Base-by-base conservation (phyloP, 768 basidiomycete genomes). In the Mrakia gelida region DNA sequence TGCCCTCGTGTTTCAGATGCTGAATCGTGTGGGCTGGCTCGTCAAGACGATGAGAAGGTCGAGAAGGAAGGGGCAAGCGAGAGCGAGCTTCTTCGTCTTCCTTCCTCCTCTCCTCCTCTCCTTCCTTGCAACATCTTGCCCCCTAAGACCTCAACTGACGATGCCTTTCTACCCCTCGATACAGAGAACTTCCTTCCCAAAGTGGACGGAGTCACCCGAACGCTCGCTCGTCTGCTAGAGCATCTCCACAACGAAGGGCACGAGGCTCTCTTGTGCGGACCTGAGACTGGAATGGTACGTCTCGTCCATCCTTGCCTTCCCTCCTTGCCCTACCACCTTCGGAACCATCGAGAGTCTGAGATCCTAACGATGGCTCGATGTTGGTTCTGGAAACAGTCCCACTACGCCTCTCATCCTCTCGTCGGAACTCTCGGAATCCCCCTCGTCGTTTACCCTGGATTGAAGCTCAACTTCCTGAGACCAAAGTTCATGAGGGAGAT, bases 151-250 rank as follows among this genome's bases (percentile, higher is more conserved):
- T 26, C 23, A 1, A 13, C 76, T 61, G 32, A 62, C 54, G 18
- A 32, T 54, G 8, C 52, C 3, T 32, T 23, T 38, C 28, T 30
- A 15, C 23, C 11, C n/a, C 30, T 15, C 16, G 32, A 43, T 26
- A 3, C 70, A 75, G 78, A 79, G 59, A 79, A 79, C 41, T 79
- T 79, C 71, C 74, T 79, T 7, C 78, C 78, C 16, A 79, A 79
- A 45, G 81, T 87, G 38, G 87, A 88, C 80, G 87, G 87, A 1
- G 86, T 87, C 4, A 88, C 87, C 0, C 76, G 86, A 21, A 87
- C 86, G 0, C 79, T 88, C 0, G 85, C 86, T 3, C 81, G 85
- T 54, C 81, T 88, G 8, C 83, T 88, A 26, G 84, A 86, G 67
- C 85, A 87, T 76, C 81, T 88, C 6, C 81, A 85, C 74, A 77